Evolutionary conservation across 2,329 filamentous ascomycete genomes (phyloP).

Genomic region (Elsinoe necatrix): DNA sequence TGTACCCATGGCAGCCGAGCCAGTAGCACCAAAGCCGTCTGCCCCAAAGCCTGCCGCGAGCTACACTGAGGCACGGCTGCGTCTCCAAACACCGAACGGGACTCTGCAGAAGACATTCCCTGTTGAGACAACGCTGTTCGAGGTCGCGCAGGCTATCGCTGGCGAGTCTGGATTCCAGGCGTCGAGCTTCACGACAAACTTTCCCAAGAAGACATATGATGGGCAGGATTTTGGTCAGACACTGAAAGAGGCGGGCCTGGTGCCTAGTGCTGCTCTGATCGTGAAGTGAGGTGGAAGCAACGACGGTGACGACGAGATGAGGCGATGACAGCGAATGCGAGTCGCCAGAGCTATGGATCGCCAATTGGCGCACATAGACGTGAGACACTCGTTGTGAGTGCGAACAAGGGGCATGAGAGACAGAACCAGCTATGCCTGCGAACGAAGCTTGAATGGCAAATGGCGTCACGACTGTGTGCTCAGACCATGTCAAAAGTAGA

Average conservation of each 20-base stretch:
- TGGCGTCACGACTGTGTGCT: background rate
- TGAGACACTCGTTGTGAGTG: background rate
- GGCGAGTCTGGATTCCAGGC: constrained; percentile 63
- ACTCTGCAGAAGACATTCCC: constrained; percentile 82
- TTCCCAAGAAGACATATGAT: constrained; percentile 73
- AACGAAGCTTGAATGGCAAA: background rate
- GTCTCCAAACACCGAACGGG: constrained; percentile 67
- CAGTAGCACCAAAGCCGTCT: constrained; percentile 37
- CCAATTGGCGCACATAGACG: background rate
- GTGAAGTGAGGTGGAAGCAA: constrained; percentile 40
- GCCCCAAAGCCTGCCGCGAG: constrained; percentile 57
- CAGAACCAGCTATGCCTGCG: background rate
- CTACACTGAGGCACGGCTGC: constrained; percentile 71
- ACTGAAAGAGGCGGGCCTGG: constrained; percentile 80
- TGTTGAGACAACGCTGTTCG: constrained; percentile 84
- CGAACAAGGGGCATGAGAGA: background rate
- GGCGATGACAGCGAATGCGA: background rate
- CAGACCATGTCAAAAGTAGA: background rate
- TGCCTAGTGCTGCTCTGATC: constrained; percentile 84
- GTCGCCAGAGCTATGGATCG: background rate
- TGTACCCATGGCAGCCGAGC: constrained; percentile 36
- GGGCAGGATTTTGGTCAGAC: constrained; percentile 74
- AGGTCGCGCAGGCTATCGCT: constrained; percentile 70
- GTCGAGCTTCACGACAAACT: constrained; percentile 73
- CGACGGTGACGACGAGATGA: background rate